A percentile compares a stretch with the other conserved stretches of the same genome.
These are phyloP conservation scores for Bonia amplexicaulis DNA, from an alignment of 176 grass and related monocot genomes.

Conservation along the genomic window DNA sequence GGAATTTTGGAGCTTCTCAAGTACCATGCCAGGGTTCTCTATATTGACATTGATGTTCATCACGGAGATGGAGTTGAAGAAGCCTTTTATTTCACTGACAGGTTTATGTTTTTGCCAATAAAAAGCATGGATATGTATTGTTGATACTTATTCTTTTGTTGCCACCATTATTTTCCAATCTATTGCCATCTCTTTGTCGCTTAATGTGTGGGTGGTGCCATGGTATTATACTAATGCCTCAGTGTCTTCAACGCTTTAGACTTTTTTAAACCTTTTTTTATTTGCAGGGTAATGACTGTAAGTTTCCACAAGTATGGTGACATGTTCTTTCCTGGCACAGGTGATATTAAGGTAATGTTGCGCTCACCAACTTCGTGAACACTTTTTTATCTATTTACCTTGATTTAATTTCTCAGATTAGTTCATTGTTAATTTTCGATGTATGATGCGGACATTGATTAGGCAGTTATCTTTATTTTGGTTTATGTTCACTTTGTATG, in stretches of 20 bases:
- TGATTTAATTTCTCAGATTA: background rate
- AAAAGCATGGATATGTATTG: background rate
- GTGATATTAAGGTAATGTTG: conserved; percentile 84
- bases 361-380: background rate
- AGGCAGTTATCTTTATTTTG: background rate
- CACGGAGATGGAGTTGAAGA: conserved; percentile 99
- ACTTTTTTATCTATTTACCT: background rate
- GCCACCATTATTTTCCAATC: background rate
- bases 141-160: background rate
- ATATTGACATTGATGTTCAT: conserved; percentile 99
- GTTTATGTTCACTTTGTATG: background rate
- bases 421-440: background rate
- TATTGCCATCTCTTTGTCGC: background rate
- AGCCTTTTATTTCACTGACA: conserved; percentile 99
- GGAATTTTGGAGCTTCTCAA: conserved; percentile 97
- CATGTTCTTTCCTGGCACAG: conserved; percentile 92
- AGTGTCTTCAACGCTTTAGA: background rate
- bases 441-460: background rate
- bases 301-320: conserved; percentile 98
- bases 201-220: background rate
- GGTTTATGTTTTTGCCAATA: conserved; percentile 38
- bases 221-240: background rate
- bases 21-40: conserved; percentile 90
- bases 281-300: conserved; percentile 92
- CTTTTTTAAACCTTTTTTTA: conserved; percentile 22